These are phyloP conservation scores for Erodium chrysanthum DNA, from an alignment of 441 rosid genomes.

Conservation along the genomic window DNA sequence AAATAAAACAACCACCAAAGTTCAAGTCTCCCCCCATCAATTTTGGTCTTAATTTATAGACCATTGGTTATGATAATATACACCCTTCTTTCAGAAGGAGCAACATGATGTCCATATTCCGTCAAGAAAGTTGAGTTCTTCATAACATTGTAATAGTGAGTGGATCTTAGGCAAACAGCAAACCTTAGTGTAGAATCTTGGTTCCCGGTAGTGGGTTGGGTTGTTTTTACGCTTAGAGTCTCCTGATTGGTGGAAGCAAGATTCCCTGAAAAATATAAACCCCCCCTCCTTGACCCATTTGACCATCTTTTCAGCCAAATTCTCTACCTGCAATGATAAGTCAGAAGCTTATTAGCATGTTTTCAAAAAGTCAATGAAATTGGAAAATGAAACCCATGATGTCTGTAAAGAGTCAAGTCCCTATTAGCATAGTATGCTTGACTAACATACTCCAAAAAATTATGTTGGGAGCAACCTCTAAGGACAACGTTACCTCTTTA, in stretches of 20 bases:
- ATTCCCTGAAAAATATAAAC: conserved; percentile 81
- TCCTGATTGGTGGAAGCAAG: conserved; percentile 91
- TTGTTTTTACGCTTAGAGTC: conserved; percentile 61
- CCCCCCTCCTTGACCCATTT: conserved; percentile 85
- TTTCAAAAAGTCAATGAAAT: neutral
- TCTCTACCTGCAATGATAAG: conserved; percentile 44
- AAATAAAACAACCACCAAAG: too few species aligned
- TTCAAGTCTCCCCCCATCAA: neutral
- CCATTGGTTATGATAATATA: neutral
- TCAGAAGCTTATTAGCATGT: neutral
- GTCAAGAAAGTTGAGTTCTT: conserved; percentile 9
- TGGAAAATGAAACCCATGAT: neutral
- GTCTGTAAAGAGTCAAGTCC: neutral
- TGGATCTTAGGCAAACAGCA: conserved; percentile 3
- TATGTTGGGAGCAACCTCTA: neutral
- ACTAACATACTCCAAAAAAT: neutral
- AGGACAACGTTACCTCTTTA: conserved; percentile 44
- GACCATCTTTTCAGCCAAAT: conserved; percentile 65
- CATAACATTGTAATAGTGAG: neutral
- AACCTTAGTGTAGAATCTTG: conserved; percentile 86
- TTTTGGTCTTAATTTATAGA: neutral
- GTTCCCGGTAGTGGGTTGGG: conserved; percentile 95
- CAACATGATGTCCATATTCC: neutral
- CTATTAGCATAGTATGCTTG: neutral
- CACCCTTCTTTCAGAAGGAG: neutral